Conservation (phyloP, 495 filamentous ascomycete species). For the Daldinia vernicosa region DNA sequence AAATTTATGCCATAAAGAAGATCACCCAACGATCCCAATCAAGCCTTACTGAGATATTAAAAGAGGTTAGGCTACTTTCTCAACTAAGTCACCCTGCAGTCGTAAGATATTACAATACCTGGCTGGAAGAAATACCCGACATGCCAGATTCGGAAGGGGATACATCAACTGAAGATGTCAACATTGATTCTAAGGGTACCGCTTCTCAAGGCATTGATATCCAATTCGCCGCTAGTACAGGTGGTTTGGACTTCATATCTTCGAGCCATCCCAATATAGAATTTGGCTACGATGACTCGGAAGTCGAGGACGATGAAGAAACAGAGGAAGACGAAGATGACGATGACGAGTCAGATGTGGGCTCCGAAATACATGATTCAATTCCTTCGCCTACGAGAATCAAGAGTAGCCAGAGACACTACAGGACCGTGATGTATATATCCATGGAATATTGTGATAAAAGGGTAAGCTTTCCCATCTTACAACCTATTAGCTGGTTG, state of each 20-base stretch:
- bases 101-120: conserved; percentile 93
- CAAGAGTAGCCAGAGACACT: conserved; percentile 47
- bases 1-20: conserved; percentile 96
- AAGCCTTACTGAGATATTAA: conserved; percentile 84
- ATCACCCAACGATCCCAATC: conserved; percentile 83
- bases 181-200: conserved; percentile 45
- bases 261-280: conserved; percentile 83
- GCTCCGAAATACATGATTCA: conserved; percentile 34
- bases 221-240: conserved; percentile 68
- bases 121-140: conserved; percentile 79
- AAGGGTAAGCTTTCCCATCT: conserved; percentile 62
- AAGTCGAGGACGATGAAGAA: conserved; percentile 56
- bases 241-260: conserved; percentile 93
- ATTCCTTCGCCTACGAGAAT: conserved; percentile 45
- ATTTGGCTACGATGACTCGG: conserved; percentile 78
- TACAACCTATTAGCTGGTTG: background rate
- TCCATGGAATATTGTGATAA: conserved; percentile 98
- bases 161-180: conserved; percentile 63
- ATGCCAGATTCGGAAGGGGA: conserved; percentile 66
- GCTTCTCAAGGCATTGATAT: conserved; percentile 64
- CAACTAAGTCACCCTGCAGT: conserved; percentile 95
- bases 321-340: conserved; percentile 53
- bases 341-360: conserved; percentile 48
- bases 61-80: conserved; percentile 90
- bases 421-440: conserved; percentile 58